Evolutionary conservation across 2,329 filamentous ascomycete species (phyloP).

Genomic region (Cladophialophora psammophila): DNA sequence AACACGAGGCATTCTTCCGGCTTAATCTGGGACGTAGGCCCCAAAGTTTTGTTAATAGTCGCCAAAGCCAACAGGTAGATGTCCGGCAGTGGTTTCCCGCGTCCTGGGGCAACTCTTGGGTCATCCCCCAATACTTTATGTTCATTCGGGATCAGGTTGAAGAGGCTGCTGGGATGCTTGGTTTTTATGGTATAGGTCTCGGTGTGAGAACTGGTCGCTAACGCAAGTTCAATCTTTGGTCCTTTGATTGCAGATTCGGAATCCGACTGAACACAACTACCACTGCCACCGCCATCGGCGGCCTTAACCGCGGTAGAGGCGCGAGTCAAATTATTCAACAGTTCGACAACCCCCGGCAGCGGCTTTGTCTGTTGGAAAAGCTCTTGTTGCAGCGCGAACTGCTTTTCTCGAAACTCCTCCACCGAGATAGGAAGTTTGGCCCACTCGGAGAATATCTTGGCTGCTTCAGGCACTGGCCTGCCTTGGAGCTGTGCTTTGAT

Average conservation of each 20-base stretch:
- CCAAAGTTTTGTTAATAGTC: slow-evolving; percentile 79
- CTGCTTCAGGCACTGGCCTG: neutral
- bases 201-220: slow-evolving; percentile 3
- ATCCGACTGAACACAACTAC: too few species aligned
- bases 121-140: slow-evolving; percentile 80
- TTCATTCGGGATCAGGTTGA: neutral
- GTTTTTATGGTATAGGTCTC: neutral
- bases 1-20: slow-evolving; percentile 94
- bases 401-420: slow-evolving; percentile 1
- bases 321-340: neutral
- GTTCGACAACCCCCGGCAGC: neutral
- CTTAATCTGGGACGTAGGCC: slow-evolving; percentile 62
- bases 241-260: neutral
- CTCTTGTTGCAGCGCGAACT: neutral
- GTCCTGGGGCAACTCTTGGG: slow-evolving; percentile 72
- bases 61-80: slow-evolving; percentile 88
- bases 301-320: neutral
- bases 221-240: slow-evolving; percentile 5
- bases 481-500: neutral
- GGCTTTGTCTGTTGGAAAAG: neutral
- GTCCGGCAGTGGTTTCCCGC: slow-evolving; percentile 91
- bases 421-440: neutral
- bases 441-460: neutral
- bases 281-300: too few species aligned
- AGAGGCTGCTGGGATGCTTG: neutral